Evolutionary conservation across 129 eudicot species (phyloP), one percentile per base, ranked within the genome.

Genomic region (Pseudognaphalium luteoalbum): DNA sequence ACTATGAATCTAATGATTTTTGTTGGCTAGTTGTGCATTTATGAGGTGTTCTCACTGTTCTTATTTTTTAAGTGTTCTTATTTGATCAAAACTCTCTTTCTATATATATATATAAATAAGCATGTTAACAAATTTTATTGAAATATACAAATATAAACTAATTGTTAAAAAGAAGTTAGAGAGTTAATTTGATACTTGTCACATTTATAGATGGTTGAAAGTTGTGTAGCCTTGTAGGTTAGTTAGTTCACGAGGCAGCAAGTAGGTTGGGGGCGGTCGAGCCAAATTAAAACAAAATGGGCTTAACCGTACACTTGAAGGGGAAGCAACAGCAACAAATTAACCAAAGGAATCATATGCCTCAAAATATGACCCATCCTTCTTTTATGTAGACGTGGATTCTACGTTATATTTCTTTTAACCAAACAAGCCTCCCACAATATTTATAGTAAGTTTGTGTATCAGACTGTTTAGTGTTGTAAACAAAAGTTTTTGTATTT

Each of bases 281-380:
- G 29, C 42, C 29, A 70, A 4, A 32, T 52, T n/a, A n/a, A n/a
- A 0, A 52, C 25, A 71, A 51, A 54, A 71, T 32, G 50, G 19
- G 33, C 16, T 35, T 67, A 67, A 34, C 39, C 37, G 76, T 72
- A 34, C 66, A 32, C 65, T 72, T 70, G 16, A 6, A 72, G 44
- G 76, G n/a, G 30, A 72, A 54, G 76, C 33, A 56, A 35, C 66
- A 72, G 7, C 62, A 47, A 72, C 54, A 33, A 19, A 72, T 54
- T 33, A 19, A 72, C 66, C 54, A 54, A 67, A 35, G 52, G 67
- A 56, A 72, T 72, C 76, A 72, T 56, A 34, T 72, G 66, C 34
- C 65, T 56, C 29, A 32, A 56, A 32, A 33, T 14, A 56, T 50
- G 16, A 54, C 29, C 1, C 12, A 20, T 54, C 15, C 9, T 54